Percentiles rank a stretch among this genome's conserved stretches.
These are phyloP conservation scores for Coemansia umbellata DNA, from an alignment of 192 early-diverging fungal genomes.

Conservation along the genomic window DNA sequence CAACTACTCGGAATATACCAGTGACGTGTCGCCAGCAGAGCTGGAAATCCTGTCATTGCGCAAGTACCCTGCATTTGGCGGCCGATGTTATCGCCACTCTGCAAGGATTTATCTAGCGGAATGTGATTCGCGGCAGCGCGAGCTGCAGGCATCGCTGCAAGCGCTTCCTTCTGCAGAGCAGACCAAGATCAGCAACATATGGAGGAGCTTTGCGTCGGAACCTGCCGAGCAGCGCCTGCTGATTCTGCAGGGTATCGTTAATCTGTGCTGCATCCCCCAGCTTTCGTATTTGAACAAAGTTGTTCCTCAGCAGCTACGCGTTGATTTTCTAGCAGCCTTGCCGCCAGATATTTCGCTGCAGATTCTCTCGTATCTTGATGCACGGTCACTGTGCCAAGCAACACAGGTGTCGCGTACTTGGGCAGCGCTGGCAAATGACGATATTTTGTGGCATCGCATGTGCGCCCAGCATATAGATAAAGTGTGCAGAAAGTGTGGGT, in stretches of 20 bases:
- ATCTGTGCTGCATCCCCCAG: constrained; percentile 81
- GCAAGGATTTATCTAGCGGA: constrained; percentile 47
- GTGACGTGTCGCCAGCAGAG: constrained; percentile 4
- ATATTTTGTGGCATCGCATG: constrained; percentile 94
- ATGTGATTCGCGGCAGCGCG: constrained; percentile 26
- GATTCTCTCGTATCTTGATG: constrained; percentile 89
- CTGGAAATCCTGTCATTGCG: constrained; percentile 24
- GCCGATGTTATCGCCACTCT: constrained; percentile 53
- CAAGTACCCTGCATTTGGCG: constrained; percentile 45
- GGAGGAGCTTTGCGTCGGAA: constrained; percentile 66
- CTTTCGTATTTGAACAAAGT: constrained; percentile 75
- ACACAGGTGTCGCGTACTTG: constrained; percentile 83
- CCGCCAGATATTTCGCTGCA: constrained; percentile 80
- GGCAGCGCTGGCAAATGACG: constrained; percentile 84
- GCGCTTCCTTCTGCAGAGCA: constrained; percentile 56
- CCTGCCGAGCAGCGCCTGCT: constrained; percentile 61
- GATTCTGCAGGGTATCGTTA: constrained; percentile 72
- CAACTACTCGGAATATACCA: constrained; percentile 19
- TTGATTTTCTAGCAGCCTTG: constrained; percentile 76
- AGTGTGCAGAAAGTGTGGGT: constrained; percentile 93
- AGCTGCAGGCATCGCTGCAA: constrained; percentile 56
- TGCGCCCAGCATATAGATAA: constrained; percentile 97
- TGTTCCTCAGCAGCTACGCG: constrained; percentile 67
- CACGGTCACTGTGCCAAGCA: constrained; percentile 82
- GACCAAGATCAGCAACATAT: constrained; percentile 64